These are phyloP conservation scores for Trifolium subterraneum DNA, from an alignment of 306 rosid genomes.

Conservation along the genomic window DNA sequence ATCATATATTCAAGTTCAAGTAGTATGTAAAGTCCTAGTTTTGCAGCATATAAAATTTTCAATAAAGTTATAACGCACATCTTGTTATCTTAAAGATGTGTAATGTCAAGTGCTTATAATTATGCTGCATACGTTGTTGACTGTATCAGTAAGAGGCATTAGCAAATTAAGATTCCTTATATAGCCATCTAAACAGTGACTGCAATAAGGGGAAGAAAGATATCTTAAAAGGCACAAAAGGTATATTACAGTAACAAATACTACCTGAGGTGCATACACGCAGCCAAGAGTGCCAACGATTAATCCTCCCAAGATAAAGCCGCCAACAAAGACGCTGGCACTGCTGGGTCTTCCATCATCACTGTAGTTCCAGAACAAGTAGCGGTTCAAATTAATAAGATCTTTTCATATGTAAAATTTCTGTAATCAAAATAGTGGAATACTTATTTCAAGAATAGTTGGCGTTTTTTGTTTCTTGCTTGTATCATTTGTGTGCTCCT, in stretches of 20 bases:
- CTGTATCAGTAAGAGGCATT: slow-evolving; percentile 1
- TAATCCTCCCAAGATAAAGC: slow-evolving; percentile 94
- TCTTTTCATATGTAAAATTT: slow-evolving; percentile 11
- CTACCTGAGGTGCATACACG: slow-evolving; percentile 98
- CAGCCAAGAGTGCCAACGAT: slow-evolving; percentile 88
- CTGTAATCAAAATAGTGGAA: background rate
- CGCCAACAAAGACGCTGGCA: slow-evolving; percentile 86
- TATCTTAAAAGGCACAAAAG: slow-evolving; percentile 27
- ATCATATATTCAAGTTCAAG: slow-evolving; percentile 21
- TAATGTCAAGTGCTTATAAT: slow-evolving; percentile 4
- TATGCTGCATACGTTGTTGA: slow-evolving; percentile 26
- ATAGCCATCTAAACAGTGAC: background rate
- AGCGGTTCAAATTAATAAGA: slow-evolving; percentile 40
- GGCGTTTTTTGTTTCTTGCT: background rate
- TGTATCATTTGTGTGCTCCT: slow-evolving; percentile 6
- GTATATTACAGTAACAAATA: slow-evolving; percentile 25
- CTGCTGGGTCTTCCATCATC: slow-evolving; percentile 72
- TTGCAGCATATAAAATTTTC: slow-evolving; percentile 18
- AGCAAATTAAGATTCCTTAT: slow-evolving; percentile 23
- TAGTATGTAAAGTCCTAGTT: slow-evolving; percentile 32
- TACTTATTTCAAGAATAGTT: background rate
- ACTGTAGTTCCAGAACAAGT: slow-evolving; percentile 52
- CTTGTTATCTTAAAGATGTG: slow-evolving; percentile 16
- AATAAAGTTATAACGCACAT: slow-evolving; percentile 8
- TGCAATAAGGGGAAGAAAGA: slow-evolving; percentile 17